Base-by-base conservation (phyloP, 225 moss, liverwort and hornwort species). In the Anthoceros angustus region DNA sequence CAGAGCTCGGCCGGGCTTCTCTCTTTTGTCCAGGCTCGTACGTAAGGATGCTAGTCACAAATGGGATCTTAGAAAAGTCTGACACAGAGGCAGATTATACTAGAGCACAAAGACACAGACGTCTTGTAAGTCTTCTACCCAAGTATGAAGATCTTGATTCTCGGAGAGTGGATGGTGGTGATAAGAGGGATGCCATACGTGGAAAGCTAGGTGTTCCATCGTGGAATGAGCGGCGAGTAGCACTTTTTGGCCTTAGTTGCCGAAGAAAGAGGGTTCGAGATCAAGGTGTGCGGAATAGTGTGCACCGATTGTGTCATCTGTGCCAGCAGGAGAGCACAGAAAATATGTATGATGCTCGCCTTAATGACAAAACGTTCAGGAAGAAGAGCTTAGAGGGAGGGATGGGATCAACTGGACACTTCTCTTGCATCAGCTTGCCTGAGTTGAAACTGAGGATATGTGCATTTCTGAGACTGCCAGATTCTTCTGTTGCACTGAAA, bases 21-120 rank as follows among this genome's bases (percentile, higher is more conserved):
- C 78, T 98, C 63, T 87, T 98, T 43, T 79, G 74, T 80, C 89
- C 92, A 63, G 78, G 87, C 71, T 76, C 81, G 66, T 98, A 98
- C 78, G 92, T 92, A 11, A 87, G 89, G 70, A 89, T 92, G 75
- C 83, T 98, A 63, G 75, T 98, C 39, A 87, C 82, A 72, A 89
- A 78, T 68, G 98, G 98, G 64, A 81, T 92, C 69, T 67, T 98
- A 63, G 89, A 98, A 45, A 82, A 76, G 76, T 80, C 77, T 68
- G 84, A 87, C 61, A 87, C 78, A 45, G 64, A 79, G 23, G 60
- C 71, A 40, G 92, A 92, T 62, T 62, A 71, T 70, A 74, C 84
- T 14, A 79, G 92, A 72, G 88, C 87, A 69, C 72, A 80, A 45
- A 87, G 92, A 41, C 98, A 98, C 69, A 89, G 91, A 63, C 75